Conservation (phyloP, 1,284 basidiomycete genomes). For the Ustilago tritici region DNA sequence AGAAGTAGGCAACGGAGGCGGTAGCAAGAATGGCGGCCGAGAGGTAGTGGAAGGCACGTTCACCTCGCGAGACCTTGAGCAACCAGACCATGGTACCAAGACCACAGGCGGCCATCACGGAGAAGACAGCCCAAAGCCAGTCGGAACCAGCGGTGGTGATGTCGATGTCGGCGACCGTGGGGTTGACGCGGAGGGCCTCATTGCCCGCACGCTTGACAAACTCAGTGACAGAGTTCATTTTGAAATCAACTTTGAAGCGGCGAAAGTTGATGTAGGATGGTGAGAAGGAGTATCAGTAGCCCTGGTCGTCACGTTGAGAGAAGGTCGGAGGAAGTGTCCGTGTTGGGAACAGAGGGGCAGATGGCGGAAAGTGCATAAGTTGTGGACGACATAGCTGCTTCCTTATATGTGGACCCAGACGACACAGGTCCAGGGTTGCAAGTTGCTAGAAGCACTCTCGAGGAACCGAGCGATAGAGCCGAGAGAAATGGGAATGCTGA, state of each 20-base stretch:
- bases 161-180: conserved; percentile 53
- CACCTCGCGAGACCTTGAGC: conserved; percentile 50
- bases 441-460: neutral
- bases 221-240: conserved; percentile 30
- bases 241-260: conserved; percentile 4
- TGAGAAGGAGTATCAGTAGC: neutral
- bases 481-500: conserved; percentile 1
- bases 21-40: conserved; percentile 71
- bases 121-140: conserved; percentile 72
- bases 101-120: conserved; percentile 64
- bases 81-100: conserved; percentile 61
- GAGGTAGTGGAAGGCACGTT: conserved; percentile 73
- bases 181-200: conserved; percentile 52
- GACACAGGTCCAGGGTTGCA: conserved; percentile 4
- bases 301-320: conserved; percentile 18
- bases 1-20: conserved; percentile 72
- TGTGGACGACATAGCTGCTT: neutral
- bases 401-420: conserved; percentile 17
- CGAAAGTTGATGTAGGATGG: conserved; percentile 3
- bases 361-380: neutral
- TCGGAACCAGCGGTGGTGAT: conserved; percentile 70
- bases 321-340: neutral
- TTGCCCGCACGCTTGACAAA: conserved; percentile 54
- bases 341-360: conserved; percentile 3
- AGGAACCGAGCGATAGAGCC: conserved; percentile 7